Percentiles rank a stretch among this genome's conserved stretches.
Conservation (phyloP, 139 green algal genomes). For the Chlamydomonas sp. region DNA sequence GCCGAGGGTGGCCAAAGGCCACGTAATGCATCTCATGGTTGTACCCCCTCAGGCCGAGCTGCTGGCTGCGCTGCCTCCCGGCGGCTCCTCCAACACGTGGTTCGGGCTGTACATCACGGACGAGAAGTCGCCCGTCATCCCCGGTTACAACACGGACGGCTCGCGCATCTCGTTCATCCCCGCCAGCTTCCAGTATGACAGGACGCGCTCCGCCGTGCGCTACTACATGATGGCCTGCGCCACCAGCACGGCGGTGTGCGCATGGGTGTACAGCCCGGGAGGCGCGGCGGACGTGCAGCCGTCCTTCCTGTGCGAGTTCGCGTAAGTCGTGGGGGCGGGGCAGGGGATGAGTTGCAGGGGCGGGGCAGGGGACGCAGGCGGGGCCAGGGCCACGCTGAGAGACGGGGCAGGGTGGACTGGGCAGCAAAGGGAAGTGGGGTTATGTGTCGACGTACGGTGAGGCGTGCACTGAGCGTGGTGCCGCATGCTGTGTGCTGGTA, state of each 20-base stretch:
- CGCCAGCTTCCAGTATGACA: conserved; percentile 7
- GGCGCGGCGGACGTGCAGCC: conserved; percentile 10
- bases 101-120: conserved; percentile 1
- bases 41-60: neutral
- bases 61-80: neutral
- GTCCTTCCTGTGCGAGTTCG: conserved; percentile 19
- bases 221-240: conserved; percentile 26
- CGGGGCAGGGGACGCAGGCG: neutral
- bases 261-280: conserved; percentile 13
- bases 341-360: neutral
- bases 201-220: neutral
- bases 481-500: too few species aligned
- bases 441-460: too few species aligned
- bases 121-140: neutral
- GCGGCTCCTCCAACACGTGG: neutral
- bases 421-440: too few species aligned
- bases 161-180: conserved; percentile 8
- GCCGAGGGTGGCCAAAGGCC: too few species aligned
- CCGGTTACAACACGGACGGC: conserved; percentile 26
- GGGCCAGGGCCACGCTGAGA: neutral
- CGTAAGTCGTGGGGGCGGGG: neutral
- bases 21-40: too few species aligned
- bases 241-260: neutral
- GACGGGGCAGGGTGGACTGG: too few species aligned
- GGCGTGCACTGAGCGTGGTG: too few species aligned